Evolutionary conservation across 306 rosid genomes (phyloP).

Genomic region (Dalbergia cultrata): DNA sequence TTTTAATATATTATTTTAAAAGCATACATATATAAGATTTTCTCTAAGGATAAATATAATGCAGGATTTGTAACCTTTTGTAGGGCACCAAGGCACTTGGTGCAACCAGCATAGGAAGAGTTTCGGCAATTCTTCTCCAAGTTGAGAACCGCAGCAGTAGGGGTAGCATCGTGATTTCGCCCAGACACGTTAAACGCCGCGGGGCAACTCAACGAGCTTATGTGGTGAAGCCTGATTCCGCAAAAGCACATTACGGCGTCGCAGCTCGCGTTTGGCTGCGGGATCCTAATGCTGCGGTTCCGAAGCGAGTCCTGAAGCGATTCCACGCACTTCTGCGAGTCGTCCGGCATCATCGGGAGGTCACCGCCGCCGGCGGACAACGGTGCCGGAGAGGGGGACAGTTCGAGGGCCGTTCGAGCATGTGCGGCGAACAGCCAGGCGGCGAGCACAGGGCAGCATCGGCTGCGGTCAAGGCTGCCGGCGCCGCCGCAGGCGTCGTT

Average conservation of each 20-base stretch:
- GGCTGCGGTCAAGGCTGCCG: conserved; percentile 74
- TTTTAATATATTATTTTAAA: no score
- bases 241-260: conserved; percentile 81
- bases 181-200: conserved; percentile 71
- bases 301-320: conserved; percentile 67
- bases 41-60: no score
- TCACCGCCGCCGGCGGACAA: conserved; percentile 41
- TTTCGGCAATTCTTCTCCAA: conserved; percentile 77
- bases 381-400: conserved; percentile 12
- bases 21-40: no score
- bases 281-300: conserved; percentile 64
- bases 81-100: conserved; percentile 71
- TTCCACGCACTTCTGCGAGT: conserved; percentile 79
- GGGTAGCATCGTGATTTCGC: conserved; percentile 63
- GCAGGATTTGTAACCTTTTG: conserved; percentile 54
- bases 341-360: conserved; percentile 82
- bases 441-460: conserved; percentile 87
- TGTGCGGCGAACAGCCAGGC: conserved; percentile 93
- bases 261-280: conserved; percentile 79
- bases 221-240: conserved; percentile 78
- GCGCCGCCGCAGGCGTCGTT: conserved; percentile 70
- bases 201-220: conserved; percentile 71
- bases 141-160: conserved; percentile 66
- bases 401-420: conserved; percentile 67
- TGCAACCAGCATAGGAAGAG: conserved; percentile 78